Evolutionary conservation across 2,329 filamentous ascomycete species (phyloP), one percentile per base, ranked within the genome.

Genomic region (Aspergillus tamarii): DNA sequence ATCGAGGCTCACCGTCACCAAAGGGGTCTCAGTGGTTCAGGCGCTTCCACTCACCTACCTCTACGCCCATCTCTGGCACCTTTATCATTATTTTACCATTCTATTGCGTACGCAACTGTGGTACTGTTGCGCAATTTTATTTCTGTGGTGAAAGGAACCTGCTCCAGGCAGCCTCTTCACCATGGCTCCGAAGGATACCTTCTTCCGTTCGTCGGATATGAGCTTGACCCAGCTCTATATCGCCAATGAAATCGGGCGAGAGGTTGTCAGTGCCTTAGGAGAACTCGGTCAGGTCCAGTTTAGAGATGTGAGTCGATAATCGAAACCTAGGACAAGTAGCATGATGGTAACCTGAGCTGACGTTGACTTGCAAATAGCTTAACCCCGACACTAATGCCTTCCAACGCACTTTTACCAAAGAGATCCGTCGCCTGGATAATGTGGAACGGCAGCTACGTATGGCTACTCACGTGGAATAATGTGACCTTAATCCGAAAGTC

Each of bases 121-220:
- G 62, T 48, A 59, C 53, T 59, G 19, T 36, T 26, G 63, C 63
- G 46, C 48, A 61, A 43, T 48, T 36, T 55, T 45, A 61, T 62
- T 34, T 57, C 61, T 60, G 50, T 62, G 68, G 70, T 71, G 68
- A 64, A 67, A 68, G 69, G 66, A 65, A 52, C n/a, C 60, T 65
- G 67, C 67, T 66, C n/a, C 55, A 60, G 63, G 68, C 57, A 72
- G 72, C 65, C 67, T 52, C 58, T 62, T 70, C 74, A 76, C 67
- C 78, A 89, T 89, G 88, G 87, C 84, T 81, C 82, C 84, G 59
- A 84, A 92, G 83, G 93, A 98, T 84, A 97, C 94, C 81, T 92
- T 97, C 85, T 98, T 99, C 89, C 94, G 96, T 87, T 99, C 95
- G 79, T 92, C 93, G 92, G 92, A 97, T 82, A 99, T 99, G 95